These are phyloP conservation scores for Arthrocladium fulminans DNA, from an alignment of 2,329 filamentous ascomycete species.

Conservation along the genomic window DNA sequence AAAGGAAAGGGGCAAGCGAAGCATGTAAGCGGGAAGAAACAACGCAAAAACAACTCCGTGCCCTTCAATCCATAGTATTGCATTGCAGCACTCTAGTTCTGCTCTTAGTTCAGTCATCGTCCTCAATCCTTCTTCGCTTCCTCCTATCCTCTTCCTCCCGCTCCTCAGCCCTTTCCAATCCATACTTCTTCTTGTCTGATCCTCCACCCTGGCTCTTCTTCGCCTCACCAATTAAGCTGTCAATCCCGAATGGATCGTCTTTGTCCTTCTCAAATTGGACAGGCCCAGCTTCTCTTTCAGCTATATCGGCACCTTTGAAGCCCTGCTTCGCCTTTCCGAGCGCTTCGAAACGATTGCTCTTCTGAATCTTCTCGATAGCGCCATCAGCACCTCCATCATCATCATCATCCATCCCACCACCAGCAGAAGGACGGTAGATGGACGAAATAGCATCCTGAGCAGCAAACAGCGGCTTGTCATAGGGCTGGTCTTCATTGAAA, in stretches of 20 bases:
- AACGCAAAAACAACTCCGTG: too few species aligned
- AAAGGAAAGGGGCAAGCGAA: too few species aligned
- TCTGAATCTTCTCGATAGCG: conserved; percentile 81
- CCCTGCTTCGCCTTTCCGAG: conserved; percentile 73
- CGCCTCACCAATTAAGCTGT: conserved; percentile 79
- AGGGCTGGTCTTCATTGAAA: conserved; percentile 95
- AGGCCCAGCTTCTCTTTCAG: conserved; percentile 75
- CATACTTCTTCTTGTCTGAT: conserved; percentile 63
- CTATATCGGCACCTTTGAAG: conserved; percentile 71
- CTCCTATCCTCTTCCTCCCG: conserved; percentile 33
- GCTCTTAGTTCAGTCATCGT: too few species aligned
- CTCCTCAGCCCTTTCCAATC: conserved; percentile 58
- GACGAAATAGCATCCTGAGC: conserved; percentile 90
- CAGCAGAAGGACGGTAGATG: conserved; percentile 76
- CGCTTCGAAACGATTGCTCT: conserved; percentile 76
- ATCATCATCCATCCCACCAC: conserved; percentile 63
- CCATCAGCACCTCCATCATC: conserved; percentile 61
- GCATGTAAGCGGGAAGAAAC: too few species aligned
- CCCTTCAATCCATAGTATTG: too few species aligned
- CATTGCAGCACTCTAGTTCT: too few species aligned
- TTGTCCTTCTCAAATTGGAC: conserved; percentile 92
- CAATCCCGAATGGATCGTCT: conserved; percentile 84
- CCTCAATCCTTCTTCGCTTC: conserved; percentile 72
- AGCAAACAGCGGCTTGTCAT: conserved; percentile 94
- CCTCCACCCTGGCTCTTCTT: conserved; percentile 28